Percentiles rank a stretch among this genome's conserved stretches.
These are phyloP conservation scores for Suhomyces pyralidae DNA, from an alignment of 805 yeast genomes.

Conservation along the genomic window DNA sequence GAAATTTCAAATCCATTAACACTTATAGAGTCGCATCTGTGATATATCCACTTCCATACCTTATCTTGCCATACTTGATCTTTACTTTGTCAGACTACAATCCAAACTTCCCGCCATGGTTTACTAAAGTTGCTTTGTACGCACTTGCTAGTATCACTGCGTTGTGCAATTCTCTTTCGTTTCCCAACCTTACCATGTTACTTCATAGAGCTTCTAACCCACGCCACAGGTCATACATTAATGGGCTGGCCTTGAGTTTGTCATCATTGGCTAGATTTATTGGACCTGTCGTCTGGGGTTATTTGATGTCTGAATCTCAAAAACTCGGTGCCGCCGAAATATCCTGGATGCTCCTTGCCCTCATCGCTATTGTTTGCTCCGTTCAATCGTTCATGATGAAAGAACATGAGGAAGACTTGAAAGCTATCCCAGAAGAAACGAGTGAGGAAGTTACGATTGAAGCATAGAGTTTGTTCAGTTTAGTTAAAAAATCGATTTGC, in stretches of 20 bases:
- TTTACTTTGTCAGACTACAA: constrained; percentile 39
- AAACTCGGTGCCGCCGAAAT: constrained; percentile 21
- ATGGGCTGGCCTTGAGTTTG: constrained; percentile 54
- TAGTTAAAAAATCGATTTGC: background rate
- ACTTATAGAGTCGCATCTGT: constrained; percentile 41
- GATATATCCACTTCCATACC: constrained; percentile 45
- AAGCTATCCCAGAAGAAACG: background rate
- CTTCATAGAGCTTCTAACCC: constrained; percentile 54
- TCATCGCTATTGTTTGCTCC: constrained; percentile 17
- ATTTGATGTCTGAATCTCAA: constrained; percentile 30
- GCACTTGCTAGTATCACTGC: constrained; percentile 22
- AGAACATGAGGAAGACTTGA: constrained; percentile 24
- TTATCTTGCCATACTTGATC: constrained; percentile 46
- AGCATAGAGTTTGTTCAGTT: background rate
- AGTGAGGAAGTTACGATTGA: background rate
- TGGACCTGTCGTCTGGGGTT: constrained; percentile 60
- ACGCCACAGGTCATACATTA: constrained; percentile 55
- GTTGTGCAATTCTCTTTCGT: constrained; percentile 44
- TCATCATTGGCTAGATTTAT: constrained; percentile 53
- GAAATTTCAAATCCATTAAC: constrained; percentile 43
- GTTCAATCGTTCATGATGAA: constrained; percentile 22
- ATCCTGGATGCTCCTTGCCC: constrained; percentile 31
- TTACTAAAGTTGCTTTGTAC: constrained; percentile 25
- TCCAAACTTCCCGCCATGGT: constrained; percentile 21
- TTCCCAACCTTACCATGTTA: constrained; percentile 52